Percentiles rank a stretch among this genome's conserved stretches.
Conservation (phyloP, 352 stramenopile species). For the Pythium monospermum region DNA sequence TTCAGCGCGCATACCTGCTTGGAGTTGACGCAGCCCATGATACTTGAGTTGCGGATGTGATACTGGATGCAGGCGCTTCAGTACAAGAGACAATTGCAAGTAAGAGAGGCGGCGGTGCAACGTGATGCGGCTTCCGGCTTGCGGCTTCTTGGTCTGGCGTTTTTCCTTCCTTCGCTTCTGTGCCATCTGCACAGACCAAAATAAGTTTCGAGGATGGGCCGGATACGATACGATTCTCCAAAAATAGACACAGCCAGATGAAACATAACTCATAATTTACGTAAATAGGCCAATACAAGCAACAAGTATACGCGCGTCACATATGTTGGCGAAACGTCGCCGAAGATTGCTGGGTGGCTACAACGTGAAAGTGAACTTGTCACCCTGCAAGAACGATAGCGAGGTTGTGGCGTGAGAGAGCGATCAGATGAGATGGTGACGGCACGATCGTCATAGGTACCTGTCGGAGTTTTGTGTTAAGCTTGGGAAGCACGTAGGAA, state of each 20-base stretch:
- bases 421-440: conserved; percentile 8
- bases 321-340: conserved; percentile 8
- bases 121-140: not conserved
- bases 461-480: conserved; percentile 79
- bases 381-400: conserved; percentile 47
- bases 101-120: too few relatives aligned
- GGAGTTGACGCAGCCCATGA: conserved; percentile 73
- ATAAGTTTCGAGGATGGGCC: not conserved
- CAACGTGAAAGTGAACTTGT: conserved; percentile 75
- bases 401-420: too few relatives aligned
- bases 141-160: not conserved
- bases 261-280: not conserved
- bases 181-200: not conserved
- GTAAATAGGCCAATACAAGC: not conserved
- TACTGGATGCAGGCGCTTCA: too few relatives aligned
- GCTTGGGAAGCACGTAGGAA: conserved; percentile 67
- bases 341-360: conserved; percentile 13
- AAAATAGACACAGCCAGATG: not conserved
- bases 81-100: too few relatives aligned
- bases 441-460: conserved; percentile 24
- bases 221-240: not conserved
- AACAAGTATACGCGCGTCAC: conserved; percentile 11
- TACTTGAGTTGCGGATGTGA: not conserved
- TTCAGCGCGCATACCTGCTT: conserved; percentile 42
- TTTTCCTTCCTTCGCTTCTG: not conserved